Evolutionary conservation across 1,139 yeast genomes (phyloP), one percentile per base, ranked within the genome.

Genomic region (Candida labiduridarum): DNA sequence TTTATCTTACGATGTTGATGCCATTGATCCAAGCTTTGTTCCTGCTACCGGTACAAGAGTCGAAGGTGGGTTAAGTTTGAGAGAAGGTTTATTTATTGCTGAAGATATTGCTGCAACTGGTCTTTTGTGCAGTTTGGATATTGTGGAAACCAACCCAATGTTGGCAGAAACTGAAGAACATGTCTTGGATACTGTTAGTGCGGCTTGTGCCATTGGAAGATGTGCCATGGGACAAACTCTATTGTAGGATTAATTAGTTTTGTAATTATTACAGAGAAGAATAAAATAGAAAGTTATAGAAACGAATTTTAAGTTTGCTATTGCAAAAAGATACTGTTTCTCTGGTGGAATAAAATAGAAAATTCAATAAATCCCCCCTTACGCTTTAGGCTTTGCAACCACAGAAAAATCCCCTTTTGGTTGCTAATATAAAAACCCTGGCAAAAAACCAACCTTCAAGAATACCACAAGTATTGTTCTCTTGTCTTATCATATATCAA

Each of bases 1-100:
- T 72, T 73, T 95, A 60, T 87, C 96, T 36, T 94, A 92, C 67
- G 99, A 94, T 65, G 97, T 94, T 46, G 99, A 94, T 69, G 97
- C 98, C 43, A 85, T 94, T 56, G 99, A 94, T 69, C 99, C 99
- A 46, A 79, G 84, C 56, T 90, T 78, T 64, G 97, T 95, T 14
- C 97, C 97, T 30, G 96, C 98, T 39, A 94, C 99, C 1, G 99
- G 99, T 50, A 94, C 99, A 1, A 92, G 98, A 50, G 99, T 94
- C 16, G 86, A 96, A 66, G 98, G 98, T 55, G 99, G 99, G 3
- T 78, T 94, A 56, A 86, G 97, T 7, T 80, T 94, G 69, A 82
- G 99, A 73, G 99, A 94, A 72, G 98, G 97, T 45, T 80, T 95
- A 65, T 94, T 87, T 66, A 72, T 94, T 49, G 95, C 94, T 54